Conservation (phyloP, 1,284 basidiomycete genomes). For the Malassezia furfur region DNA sequence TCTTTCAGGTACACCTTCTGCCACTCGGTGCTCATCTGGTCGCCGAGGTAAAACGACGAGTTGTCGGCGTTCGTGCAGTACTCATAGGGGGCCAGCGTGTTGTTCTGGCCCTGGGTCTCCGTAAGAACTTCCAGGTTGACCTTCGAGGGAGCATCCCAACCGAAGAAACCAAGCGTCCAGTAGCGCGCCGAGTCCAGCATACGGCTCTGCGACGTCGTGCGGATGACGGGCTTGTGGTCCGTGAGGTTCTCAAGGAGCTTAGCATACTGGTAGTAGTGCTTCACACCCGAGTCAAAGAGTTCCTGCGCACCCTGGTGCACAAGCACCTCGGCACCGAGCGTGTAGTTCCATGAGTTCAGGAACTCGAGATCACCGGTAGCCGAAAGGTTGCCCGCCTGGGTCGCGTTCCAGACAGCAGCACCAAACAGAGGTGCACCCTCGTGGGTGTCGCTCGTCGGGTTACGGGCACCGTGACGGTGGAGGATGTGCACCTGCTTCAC, state of each 20-base stretch:
- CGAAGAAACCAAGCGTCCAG: slow-evolving; percentile 46
- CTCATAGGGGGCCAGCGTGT: slow-evolving; percentile 66
- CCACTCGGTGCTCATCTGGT: slow-evolving; percentile 49
- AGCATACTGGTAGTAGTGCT: slow-evolving; percentile 44
- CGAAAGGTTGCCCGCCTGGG: slow-evolving; percentile 13
- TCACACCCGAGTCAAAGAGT: slow-evolving; percentile 44
- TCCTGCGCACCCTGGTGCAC: slow-evolving; percentile 75
- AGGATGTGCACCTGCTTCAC: slow-evolving; percentile 40
- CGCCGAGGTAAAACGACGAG: slow-evolving; percentile 53
- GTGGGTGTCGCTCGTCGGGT: slow-evolving; percentile 21
- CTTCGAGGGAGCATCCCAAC: slow-evolving; percentile 25
- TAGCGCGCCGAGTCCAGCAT: slow-evolving; percentile 79
- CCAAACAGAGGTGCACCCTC: slow-evolving; percentile 8
- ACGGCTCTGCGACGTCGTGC: slow-evolving; percentile 54
- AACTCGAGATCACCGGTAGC: slow-evolving; percentile 60
- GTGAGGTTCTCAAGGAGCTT: slow-evolving; percentile 24
- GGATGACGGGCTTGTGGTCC: slow-evolving; percentile 34
- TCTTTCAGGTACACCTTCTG: slow-evolving; percentile 36
- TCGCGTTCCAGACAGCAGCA: background rate
- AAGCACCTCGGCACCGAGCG: slow-evolving; percentile 58
- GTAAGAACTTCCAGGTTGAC: slow-evolving; percentile 38
- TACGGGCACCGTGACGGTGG: slow-evolving; percentile 42
- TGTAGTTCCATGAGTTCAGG: slow-evolving; percentile 59
- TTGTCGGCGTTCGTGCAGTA: slow-evolving; percentile 55
- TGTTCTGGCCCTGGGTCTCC: slow-evolving; percentile 53